A percentile compares a stretch with the other conserved stretches of the same genome.
Evolutionary conservation across 2,329 filamentous ascomycete species (phyloP).

Genomic region (Zymoseptoria brevis): DNA sequence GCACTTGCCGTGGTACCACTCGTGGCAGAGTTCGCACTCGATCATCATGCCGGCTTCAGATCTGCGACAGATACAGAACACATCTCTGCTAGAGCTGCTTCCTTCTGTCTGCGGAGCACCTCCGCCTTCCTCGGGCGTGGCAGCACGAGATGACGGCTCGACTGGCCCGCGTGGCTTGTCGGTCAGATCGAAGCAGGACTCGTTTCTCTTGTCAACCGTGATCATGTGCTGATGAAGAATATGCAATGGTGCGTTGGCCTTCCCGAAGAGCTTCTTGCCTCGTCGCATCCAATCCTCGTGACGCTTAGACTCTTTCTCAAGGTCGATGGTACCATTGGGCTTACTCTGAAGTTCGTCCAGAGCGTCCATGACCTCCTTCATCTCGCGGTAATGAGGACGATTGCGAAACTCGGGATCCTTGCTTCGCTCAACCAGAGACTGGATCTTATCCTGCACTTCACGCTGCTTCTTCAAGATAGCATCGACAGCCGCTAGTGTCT

Average conservation of each 20-base stretch:
- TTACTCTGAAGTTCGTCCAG: constrained; percentile 88
- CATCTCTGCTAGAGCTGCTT: constrained; percentile 55
- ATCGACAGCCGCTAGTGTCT: constrained; percentile 76
- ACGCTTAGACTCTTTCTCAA: constrained; percentile 87
- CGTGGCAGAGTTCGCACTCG: constrained; percentile 94
- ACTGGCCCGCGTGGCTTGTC: constrained; percentile 86
- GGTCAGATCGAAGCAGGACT: constrained; percentile 81
- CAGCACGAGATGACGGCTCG: constrained; percentile 82
- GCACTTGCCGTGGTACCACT: constrained; percentile 99
- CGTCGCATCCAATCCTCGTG: constrained; percentile 99
- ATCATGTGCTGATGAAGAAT: constrained; percentile 93
- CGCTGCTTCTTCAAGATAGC: constrained; percentile 92
- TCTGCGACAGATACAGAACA: constrained; percentile 93
- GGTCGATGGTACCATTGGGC: constrained; percentile 78
- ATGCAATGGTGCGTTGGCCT: constrained; percentile 92
- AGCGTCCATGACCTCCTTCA: constrained; percentile 81
- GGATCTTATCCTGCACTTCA: constrained; percentile 82
- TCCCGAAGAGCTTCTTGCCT: constrained; percentile 95
- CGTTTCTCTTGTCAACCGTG: constrained; percentile 81
- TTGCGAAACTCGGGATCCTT: constrained; percentile 66
- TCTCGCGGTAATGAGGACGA: constrained; percentile 79
- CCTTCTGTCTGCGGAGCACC: constrained; percentile 34
- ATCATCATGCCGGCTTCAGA: constrained; percentile 99
- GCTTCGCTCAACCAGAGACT: constrained; percentile 70
- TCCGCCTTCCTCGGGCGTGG: constrained; percentile 45